Base-by-base conservation (phyloP, 306 rosid species). In the Comarum palustre region DNA sequence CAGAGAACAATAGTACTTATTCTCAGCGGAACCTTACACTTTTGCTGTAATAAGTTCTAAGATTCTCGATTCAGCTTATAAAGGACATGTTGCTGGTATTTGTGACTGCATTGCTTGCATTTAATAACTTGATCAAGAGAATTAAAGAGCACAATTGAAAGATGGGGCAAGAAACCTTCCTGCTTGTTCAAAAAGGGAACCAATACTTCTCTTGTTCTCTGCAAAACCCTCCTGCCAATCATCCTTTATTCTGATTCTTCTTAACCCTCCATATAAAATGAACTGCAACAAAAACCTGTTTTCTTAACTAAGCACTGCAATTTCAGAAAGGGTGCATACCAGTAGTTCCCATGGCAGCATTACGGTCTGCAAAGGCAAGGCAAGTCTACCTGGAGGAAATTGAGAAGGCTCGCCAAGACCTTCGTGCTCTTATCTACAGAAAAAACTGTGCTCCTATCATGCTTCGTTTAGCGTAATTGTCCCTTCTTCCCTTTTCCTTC, bases 381-480 rank as follows among this genome's bases (percentile, higher is more conserved):
- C 67, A 34, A 61, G 75, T 69, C 65, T 79, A 90, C 76, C 80
- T 78, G 22, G 75, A 79, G 73, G 88, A 90, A 78, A 89, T 89
- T 14, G 87, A 84, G 22, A 86, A 79, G 83, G 86, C 90, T 59
- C 92, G 90, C n/a, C 79, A 83, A 5, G 89, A 86, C 69, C 98
- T 93, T 69, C 90, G 94, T 0, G 89, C 87, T 73, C 90, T 93
- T 34, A 93, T 90, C 78, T 81, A 82, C 72, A 60, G 36, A 78
- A 86, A 42, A 46, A 77, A 69, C 42, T 91, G 96, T 14, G 97
- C 98, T 63, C 92, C 98, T 68, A 75, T 89, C 57, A 89, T 93
- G 96, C 98, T 93, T 71, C 96, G 94, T 59, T 75, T 93, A 76
- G 98, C 97, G 97, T 93, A 87, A 27, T 65, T 69, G 60, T 58